phyloP scores from a whole-genome alignment of 2,329 filamentous ascomycete genomes.

The Metarhizium guizhouense region DNA sequence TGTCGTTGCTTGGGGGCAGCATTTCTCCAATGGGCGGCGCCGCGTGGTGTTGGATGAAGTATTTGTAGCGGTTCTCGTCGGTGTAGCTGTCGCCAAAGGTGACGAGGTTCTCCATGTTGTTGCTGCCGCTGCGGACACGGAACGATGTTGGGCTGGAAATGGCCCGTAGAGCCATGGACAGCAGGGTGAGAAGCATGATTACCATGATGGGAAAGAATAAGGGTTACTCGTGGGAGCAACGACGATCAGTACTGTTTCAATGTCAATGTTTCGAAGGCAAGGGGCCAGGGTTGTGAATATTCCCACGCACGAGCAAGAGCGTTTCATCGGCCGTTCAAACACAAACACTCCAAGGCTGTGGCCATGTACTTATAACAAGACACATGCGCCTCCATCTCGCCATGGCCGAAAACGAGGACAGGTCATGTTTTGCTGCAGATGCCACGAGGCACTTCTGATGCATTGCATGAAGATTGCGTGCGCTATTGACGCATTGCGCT shows the following conservation, averaged over 20 bases:
- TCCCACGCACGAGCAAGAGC: too few species aligned
- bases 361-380: background rate
- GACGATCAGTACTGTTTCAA: too few species aligned
- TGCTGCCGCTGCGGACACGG: background rate
- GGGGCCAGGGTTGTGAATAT: background rate
- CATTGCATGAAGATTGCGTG: background rate
- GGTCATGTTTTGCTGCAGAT: background rate
- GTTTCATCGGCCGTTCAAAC: too few species aligned
- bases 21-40: conserved; percentile 52
- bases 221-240: background rate
- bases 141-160: background rate
- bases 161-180: background rate
- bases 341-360: background rate
- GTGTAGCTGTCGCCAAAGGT: conserved; percentile 72
- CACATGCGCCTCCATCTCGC: too few species aligned
- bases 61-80: conserved; percentile 58
- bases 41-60: conserved; percentile 52
- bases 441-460: background rate
- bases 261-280: too few species aligned
- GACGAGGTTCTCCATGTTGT: conserved; percentile 41
- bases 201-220: background rate
- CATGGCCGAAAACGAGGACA: too few species aligned
- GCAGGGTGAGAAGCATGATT: background rate
- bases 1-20: conserved; percentile 37
- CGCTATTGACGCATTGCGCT: background rate